Conservation (phyloP, 805 yeast species). For the Pichia paraexigua region DNA sequence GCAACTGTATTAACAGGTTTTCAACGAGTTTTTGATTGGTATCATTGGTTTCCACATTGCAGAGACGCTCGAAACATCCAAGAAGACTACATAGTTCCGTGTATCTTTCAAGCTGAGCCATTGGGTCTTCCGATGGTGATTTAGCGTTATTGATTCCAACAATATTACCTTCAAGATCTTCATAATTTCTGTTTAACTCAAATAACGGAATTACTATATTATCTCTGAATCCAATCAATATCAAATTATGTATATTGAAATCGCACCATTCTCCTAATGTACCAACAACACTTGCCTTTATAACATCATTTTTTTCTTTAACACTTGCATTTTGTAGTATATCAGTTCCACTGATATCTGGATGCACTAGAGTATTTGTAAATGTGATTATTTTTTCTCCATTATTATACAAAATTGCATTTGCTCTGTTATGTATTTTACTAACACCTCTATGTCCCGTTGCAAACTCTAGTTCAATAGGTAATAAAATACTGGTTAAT, state of each 20-base stretch:
- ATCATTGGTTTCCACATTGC: slow-evolving; percentile 45
- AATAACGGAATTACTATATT: slow-evolving; percentile 45
- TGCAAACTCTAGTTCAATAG: slow-evolving; percentile 12
- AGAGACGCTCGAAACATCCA: slow-evolving; percentile 56
- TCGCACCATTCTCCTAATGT: slow-evolving; percentile 12
- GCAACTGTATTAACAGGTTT: slow-evolving; percentile 29
- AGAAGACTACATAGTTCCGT: slow-evolving; percentile 16
- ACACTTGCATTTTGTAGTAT: not conserved
- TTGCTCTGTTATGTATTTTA: slow-evolving; percentile 3
- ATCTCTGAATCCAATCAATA: slow-evolving; percentile 44
- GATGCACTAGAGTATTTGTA: slow-evolving; percentile 11
- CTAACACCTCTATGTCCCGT: slow-evolving; percentile 8
- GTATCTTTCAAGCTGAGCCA: not conserved
- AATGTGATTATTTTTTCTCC: slow-evolving; percentile 7
- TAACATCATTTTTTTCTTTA: not conserved
- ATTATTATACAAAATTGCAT: slow-evolving; percentile 8
- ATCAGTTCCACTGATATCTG: slow-evolving; percentile 6
- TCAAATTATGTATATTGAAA: slow-evolving; percentile 31
- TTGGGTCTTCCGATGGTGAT: not conserved
- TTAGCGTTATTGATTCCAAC: not conserved
- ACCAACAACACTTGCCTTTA: slow-evolving; percentile 6
- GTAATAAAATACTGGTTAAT: slow-evolving; percentile 9
- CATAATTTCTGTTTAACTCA: slow-evolving; percentile 31
- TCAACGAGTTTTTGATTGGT: slow-evolving; percentile 54
- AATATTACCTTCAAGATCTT: slow-evolving; percentile 12